Evolutionary conservation across 148 eudicot species (phyloP), one percentile per base, ranked within the genome.

Genomic region (Cornus suecica): DNA sequence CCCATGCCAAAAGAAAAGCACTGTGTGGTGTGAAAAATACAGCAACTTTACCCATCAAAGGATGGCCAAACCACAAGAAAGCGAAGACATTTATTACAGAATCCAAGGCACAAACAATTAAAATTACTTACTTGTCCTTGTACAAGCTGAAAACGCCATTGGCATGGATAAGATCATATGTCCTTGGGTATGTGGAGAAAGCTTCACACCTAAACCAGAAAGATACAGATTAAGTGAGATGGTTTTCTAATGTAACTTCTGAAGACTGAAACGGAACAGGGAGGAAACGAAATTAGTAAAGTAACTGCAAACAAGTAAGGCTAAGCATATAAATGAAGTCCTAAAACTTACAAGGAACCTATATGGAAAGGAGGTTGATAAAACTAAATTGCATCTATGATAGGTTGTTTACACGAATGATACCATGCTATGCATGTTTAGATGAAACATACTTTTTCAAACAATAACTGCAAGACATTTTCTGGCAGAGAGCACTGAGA

Each of bases 181-280:
- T 81, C 66, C 87, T 81, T 8, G 87, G 87, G 78, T 84, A 84
- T 28, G 87, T 84, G 28, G 87, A 84, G 78, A 84, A 84, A 63
- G 76, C 87, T 72, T 84, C 87, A 70, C 87, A 84, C 87, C 87
- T 84, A 81, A 67, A 76, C 62, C 62, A 58, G 62, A 58, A 58
- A 58, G 62, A 58, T n/a, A 10, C 7, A 32, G 25, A 58, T 18
- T 58, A 58, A 58, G 62, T 58, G 62, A 58, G 6, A 58, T 14
- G 58, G 58, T 52, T 52, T 20, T 14, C 42, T 37, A 37, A 37
- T 37, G 4, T 52, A 20, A 58, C 62, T 52, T 52, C 22, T 52
- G 22, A 52, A 58, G 20, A 10, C 25, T 58, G 18, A 58, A 22
- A 58, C 22, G 24, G 23, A 58, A 58, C 9, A 58, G 62, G 54